Evolutionary conservation across 768 basidiomycete genomes (phyloP).

Genomic region (Clitopilus passeckerianus): DNA sequence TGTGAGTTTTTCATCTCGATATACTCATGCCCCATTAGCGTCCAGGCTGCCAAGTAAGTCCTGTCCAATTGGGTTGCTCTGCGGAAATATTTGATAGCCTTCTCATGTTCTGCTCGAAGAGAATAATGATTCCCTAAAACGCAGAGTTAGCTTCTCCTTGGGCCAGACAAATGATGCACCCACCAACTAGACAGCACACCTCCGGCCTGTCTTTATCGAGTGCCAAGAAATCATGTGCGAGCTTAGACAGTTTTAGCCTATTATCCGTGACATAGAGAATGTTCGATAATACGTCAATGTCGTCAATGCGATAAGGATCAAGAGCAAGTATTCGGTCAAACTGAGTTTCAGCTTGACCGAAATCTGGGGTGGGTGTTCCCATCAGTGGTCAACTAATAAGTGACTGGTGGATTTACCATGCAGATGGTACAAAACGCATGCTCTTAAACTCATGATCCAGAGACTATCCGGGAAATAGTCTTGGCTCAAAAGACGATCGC

Average conservation of each 20-base stretch:
- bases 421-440: slow-evolving; percentile 83
- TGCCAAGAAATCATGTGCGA: slow-evolving; percentile 88
- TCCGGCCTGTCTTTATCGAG: slow-evolving; percentile 94
- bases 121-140: slow-evolving; percentile 93
- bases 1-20: slow-evolving; percentile 99
- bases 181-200: slow-evolving; percentile 93
- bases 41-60: slow-evolving; percentile 96
- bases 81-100: slow-evolving; percentile 93
- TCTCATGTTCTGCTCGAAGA: slow-evolving; percentile 87
- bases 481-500: slow-evolving; percentile 67
- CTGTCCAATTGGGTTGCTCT: slow-evolving; percentile 93
- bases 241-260: slow-evolving; percentile 77
- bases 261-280: slow-evolving; percentile 95
- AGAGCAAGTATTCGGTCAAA: slow-evolving; percentile 78
- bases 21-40: slow-evolving; percentile 97
- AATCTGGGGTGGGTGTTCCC: slow-evolving; percentile 51
- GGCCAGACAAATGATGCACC: slow-evolving; percentile 19
- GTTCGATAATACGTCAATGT: slow-evolving; percentile 94
- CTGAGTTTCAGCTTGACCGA: slow-evolving; percentile 76
- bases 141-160: slow-evolving; percentile 2
- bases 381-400: neutral
- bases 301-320: slow-evolving; percentile 89
- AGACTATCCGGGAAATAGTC: slow-evolving; percentile 78
- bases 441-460: slow-evolving; percentile 84
- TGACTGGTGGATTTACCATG: slow-evolving; percentile 57